phyloP scores from a whole-genome alignment of 1,284 basidiomycete species.

The Rhodotorula sp. region DNA sequence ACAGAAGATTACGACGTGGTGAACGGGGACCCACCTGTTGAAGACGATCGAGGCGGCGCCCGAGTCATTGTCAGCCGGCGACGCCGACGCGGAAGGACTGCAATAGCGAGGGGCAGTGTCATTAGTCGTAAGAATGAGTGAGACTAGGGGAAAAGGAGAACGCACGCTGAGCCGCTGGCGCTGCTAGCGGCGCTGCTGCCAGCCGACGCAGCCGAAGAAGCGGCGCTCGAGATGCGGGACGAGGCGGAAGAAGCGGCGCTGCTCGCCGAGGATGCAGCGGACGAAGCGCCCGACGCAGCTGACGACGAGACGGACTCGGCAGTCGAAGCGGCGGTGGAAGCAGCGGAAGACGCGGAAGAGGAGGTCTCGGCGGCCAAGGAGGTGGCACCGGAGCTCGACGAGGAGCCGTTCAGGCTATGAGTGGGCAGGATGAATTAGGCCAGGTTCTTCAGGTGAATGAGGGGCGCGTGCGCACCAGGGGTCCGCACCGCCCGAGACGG shows the following conservation, averaged over 20 bases:
- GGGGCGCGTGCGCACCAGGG: slow-evolving; percentile 7
- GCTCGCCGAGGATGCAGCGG: background rate
- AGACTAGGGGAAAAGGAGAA: background rate
- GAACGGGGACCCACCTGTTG: background rate
- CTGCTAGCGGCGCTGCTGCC: background rate
- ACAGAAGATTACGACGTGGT: background rate
- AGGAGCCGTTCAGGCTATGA: background rate
- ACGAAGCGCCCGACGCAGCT: background rate
- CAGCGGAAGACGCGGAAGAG: background rate
- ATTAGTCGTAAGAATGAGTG: background rate
- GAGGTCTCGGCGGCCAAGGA: background rate
- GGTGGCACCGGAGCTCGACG: background rate
- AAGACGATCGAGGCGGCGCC: background rate
- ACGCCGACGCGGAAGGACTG: background rate
- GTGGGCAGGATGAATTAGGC: background rate
- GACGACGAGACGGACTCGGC: background rate
- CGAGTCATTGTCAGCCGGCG: background rate
- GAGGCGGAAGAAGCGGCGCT: background rate
- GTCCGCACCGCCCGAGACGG: slow-evolving; percentile 6
- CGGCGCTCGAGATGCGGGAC: background rate
- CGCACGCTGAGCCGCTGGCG: background rate
- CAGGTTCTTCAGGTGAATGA: background rate
- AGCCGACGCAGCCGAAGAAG: background rate
- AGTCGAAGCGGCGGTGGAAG: background rate
- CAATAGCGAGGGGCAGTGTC: too few species aligned